These are phyloP conservation scores for Fusarium tanahbumbuense DNA, from an alignment of 2,329 filamentous ascomycete genomes.

Conservation along the genomic window DNA sequence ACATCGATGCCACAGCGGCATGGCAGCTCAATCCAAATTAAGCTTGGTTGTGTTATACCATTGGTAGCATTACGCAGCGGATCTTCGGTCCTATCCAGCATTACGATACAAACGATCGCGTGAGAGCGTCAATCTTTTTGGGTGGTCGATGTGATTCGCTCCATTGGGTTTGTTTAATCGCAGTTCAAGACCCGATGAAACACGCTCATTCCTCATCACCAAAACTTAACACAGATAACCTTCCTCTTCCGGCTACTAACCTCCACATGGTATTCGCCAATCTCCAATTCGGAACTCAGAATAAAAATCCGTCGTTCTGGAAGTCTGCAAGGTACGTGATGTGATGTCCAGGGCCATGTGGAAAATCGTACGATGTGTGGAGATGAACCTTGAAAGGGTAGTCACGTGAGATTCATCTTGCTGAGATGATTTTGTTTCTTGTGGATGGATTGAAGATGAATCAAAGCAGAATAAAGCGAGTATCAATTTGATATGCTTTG, in stretches of 20 bases:
- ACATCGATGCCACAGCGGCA: background rate
- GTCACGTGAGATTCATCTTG: constrained; percentile 21
- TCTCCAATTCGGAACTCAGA: constrained; percentile 12
- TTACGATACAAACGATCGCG: background rate
- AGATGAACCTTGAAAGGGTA: constrained; percentile 27
- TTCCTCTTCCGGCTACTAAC: constrained; percentile 4
- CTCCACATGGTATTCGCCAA: constrained; percentile 1
- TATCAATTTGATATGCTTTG: fast-evolving
- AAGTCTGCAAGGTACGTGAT: background rate
- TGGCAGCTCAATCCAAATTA: background rate
- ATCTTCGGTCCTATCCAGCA: too few relatives aligned
- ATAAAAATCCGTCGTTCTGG: background rate
- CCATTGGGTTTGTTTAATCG: background rate
- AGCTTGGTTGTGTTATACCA: background rate
- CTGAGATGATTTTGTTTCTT: too few relatives aligned
- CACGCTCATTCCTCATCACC: background rate
- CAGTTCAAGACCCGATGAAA: background rate
- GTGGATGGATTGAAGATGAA: background rate
- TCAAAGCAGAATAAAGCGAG: fast-evolving
- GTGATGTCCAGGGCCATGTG: constrained; percentile 19
- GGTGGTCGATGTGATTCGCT: background rate
- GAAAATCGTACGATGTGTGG: constrained; percentile 44
- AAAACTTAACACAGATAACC: background rate
- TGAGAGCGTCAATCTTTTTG: fast-evolving
- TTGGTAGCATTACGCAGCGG: background rate